Evolutionary conservation across 352 stramenopile species (phyloP), one percentile per base, ranked within the genome.

Genomic region (Thalassiosira hispida): DNA sequence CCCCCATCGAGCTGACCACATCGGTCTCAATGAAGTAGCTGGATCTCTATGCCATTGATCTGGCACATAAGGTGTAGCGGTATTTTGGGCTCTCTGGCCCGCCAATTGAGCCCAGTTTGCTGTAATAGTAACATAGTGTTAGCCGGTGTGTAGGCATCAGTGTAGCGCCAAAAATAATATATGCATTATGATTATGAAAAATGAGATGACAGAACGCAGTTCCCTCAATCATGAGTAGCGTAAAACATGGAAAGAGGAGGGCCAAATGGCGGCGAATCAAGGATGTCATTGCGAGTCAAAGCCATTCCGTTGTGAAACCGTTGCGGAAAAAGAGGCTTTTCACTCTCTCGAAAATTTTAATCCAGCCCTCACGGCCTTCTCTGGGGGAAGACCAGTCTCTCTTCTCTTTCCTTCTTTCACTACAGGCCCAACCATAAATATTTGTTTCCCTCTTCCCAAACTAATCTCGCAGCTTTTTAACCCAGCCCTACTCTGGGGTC

Each of bases 41-140:
- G 9, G 18, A 72, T 75, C 57, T 66, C 75, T 23, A 25, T 83
- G 77, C 60, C 62, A 81, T 73, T 84, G 4, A 55, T 88, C 73
- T 23, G 87, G 87, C 40, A 80, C 72, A 49, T 90, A 86, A 51
- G 87, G 87, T 44, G 79, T 90, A 4, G 75, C 84, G 14, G 66
- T 79, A 38, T 87, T 91, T 77, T 92, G 87, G 29, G 53, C 51
- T 40, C 71, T 65, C 27, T 72, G 27, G 3, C 87, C 87, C 11
- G 78, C 83, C 35, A 85, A 52, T 66, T 92, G 84, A 29, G 82
- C 87, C 87, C 87, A 92, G 56, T 92, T 92, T 14, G 80, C 81
- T 80, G 29, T 22, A 35, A 20, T 27, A 2, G 38, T 1, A 25
- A 18, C 14, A 35, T 40, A 20, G 16, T 20, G 16, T 5, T 20